A percentile compares a stretch with the other conserved stretches of the same genome.
Evolutionary conservation across 345 rosid species (phyloP).

Genomic region (Citrus glauca): DNA sequence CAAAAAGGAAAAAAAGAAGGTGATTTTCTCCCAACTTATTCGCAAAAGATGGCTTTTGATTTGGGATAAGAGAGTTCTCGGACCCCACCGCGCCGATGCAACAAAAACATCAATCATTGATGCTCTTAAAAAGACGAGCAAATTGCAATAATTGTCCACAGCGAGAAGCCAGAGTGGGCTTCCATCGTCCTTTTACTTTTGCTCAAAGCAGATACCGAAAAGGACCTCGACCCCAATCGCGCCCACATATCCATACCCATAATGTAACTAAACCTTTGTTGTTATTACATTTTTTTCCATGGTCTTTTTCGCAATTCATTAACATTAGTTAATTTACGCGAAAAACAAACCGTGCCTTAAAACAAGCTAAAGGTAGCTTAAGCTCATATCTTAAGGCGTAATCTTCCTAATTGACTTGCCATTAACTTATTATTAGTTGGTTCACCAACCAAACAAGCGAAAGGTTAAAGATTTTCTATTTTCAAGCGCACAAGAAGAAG

Average conservation of each 20-base stretch:
- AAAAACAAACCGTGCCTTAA: background rate
- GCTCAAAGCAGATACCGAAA: slow-evolving; percentile 2
- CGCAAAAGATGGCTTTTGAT: background rate
- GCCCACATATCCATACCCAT: background rate
- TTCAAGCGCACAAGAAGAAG: background rate
- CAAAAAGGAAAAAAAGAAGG: background rate
- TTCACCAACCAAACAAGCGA: background rate
- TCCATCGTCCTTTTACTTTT: background rate
- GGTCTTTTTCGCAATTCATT: background rate
- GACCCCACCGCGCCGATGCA: background rate
- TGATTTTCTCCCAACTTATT: background rate
- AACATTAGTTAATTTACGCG: background rate
- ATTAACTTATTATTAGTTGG: background rate
- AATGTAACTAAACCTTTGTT: slow-evolving; percentile 4
- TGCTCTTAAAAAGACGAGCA: background rate
- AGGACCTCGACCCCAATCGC: background rate
- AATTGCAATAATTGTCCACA: slow-evolving; percentile 3
- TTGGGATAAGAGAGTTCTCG: background rate
- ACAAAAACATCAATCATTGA: background rate
- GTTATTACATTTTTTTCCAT: background rate
- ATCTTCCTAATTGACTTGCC: too few relatives aligned
- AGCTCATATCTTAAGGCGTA: too few relatives aligned
- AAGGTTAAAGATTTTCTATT: background rate
- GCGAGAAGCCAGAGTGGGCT: background rate
- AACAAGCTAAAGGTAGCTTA: background rate